These are phyloP conservation scores for Trematosphaeria pertusa DNA, from an alignment of 2,329 filamentous ascomycete genomes.

Conservation along the genomic window DNA sequence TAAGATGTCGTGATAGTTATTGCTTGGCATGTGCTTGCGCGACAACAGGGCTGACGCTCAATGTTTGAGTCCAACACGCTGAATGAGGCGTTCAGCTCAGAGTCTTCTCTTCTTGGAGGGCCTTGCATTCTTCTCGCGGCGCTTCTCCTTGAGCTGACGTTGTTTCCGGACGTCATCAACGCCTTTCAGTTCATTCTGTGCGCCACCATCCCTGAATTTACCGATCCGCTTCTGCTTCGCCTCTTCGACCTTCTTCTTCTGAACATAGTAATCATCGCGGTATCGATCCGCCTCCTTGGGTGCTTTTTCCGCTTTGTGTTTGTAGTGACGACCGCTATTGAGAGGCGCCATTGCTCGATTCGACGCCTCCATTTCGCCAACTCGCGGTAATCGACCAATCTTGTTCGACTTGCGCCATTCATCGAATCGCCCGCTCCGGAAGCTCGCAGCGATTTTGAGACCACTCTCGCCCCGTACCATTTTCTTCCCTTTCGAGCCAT, in stretches of 20 bases:
- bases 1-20: too few species aligned
- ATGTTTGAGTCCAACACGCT: not conserved
- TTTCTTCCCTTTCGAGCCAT: constrained; percentile 76
- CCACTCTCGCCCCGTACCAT: constrained; percentile 90
- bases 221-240: constrained; percentile 85
- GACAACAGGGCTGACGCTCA: not conserved
- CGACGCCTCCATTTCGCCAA: constrained; percentile 77
- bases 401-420: constrained; percentile 89
- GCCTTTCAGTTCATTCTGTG: constrained; percentile 79
- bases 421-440: constrained; percentile 93
- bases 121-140: constrained; percentile 86
- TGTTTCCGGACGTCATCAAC: constrained; percentile 85
- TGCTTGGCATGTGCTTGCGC: not conserved
- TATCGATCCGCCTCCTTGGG: constrained; percentile 94
- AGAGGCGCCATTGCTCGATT: constrained; percentile 33
- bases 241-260: constrained; percentile 88
- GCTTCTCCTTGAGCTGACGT: constrained; percentile 76
- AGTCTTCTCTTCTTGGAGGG: constrained; percentile 68
- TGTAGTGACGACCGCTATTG: constrained; percentile 66
- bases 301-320: constrained; percentile 85
- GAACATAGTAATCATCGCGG: constrained; percentile 86
- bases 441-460: constrained; percentile 92
- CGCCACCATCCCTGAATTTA: constrained; percentile 74
- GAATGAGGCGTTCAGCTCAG: too few species aligned
- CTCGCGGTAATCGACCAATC: constrained; percentile 76